Evolutionary conservation across 2,329 filamentous ascomycete genomes (phyloP), one percentile per base, ranked within the genome.

Genomic region (Penicillium sp.): DNA sequence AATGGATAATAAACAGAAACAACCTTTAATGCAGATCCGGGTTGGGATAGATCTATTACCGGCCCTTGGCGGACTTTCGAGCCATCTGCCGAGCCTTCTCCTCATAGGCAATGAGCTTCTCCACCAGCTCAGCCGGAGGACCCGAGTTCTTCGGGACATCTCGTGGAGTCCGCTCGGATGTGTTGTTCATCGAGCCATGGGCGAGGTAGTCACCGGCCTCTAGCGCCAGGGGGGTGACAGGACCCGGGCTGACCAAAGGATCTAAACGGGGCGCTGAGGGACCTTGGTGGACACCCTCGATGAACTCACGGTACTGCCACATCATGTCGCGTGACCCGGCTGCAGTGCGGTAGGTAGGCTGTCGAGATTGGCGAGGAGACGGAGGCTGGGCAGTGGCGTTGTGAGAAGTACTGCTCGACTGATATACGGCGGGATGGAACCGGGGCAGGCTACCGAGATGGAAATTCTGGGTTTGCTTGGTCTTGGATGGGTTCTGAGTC

Each of bases 381-480:
- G 65, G 62, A n/a, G 69, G 72, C 57, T 72, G 74, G 15, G 55
- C 57, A 23, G 62, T 61, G 27, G 60, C 29, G 27, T 57, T 64
- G 50, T 68, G 65, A 10, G 66, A 58, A 48, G 55, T 64, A 41
- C 60, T 60, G 9, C 65, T 58, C 6, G 73, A 66, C 51, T 74
- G 75, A 58, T 78, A 79, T 55, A 77, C 74, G 10, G 76, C 72
- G 1, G 78, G 77, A 62, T 79, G 77, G 60, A 77, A 79, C 29
- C 76, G 72, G n/a, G 77, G 77, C 19, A 79, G 67, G 46, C 63
- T 75, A 44, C 70, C 71, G 13, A 79, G 71, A 46, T 76, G 70
- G 64, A 77, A 71, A 27, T 67, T 62, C 15, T 73, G 68, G 15
- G 68, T 65, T n/a, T 72, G 65, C 60, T 77, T 76, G 53, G 72